A percentile compares a stretch with the other conserved stretches of the same genome.
phyloP scores from a whole-genome alignment of 306 rosid species.

The cucumber (Cucumis sativus) region Cucumber_9930_V3 NC_026657.2:27095501-27096000 shows the following conservation, averaged over 20 bases:
- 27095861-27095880: not conserved
- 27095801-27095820: not conserved
- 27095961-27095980: not conserved
- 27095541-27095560: not conserved
- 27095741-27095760: not conserved
- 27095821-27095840: not conserved
- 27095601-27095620: not conserved
- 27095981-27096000: conserved; percentile 14
- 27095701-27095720: not conserved
- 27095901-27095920: not conserved
- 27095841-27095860: not conserved
- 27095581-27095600: not conserved
- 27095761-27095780: not conserved
- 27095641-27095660: not conserved
- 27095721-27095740: not conserved
- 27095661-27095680: not conserved
- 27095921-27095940: not conserved
- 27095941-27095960: not conserved
- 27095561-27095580: not conserved
- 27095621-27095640: not conserved
- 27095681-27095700: not conserved
- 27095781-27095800: not conserved
- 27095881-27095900: not conserved
- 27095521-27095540: not conserved
- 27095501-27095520: not conserved